A percentile compares a stretch with the other conserved stretches of the same genome.
Conservation (phyloP, 2,329 filamentous ascomycete species). For the Aspergillus sp. region DNA sequence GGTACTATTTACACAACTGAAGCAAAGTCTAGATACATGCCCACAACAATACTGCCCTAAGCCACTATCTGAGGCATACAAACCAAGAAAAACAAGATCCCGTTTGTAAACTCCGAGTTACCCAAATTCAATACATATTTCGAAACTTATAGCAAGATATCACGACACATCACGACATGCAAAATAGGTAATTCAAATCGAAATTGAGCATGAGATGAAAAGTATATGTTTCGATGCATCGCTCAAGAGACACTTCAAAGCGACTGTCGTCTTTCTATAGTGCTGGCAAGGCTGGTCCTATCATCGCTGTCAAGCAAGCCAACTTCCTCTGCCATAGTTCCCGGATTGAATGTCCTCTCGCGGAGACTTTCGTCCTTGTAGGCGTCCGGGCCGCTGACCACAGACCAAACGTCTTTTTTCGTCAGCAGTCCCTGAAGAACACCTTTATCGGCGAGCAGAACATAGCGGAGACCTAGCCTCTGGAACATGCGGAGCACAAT, state of each 20-base stretch:
- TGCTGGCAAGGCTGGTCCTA: conserved; percentile 33
- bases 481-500: conserved; percentile 93
- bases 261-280: conserved; percentile 35
- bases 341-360: conserved; percentile 29
- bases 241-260: conserved; percentile 23
- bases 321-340: conserved; percentile 36
- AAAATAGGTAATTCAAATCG: background rate
- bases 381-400: conserved; percentile 76
- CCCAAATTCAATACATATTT: background rate
- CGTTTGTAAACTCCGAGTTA: background rate
- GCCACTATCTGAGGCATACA: background rate
- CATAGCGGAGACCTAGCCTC: conserved; percentile 85
- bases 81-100: background rate
- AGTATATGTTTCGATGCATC: background rate
- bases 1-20: background rate
- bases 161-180: background rate
- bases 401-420: conserved; percentile 96
- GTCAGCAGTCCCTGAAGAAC: conserved; percentile 82
- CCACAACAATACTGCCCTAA: background rate
- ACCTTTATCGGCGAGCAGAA: conserved; percentile 82
- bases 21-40: background rate
- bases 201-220: background rate
- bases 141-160: background rate
- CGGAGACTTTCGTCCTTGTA: conserved; percentile 34
- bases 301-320: conserved; percentile 42